Percentiles rank a stretch among this genome's conserved stretches.
phyloP scores from a whole-genome alignment of 805 yeast genomes.

The Spathaspora sp. region DNA sequence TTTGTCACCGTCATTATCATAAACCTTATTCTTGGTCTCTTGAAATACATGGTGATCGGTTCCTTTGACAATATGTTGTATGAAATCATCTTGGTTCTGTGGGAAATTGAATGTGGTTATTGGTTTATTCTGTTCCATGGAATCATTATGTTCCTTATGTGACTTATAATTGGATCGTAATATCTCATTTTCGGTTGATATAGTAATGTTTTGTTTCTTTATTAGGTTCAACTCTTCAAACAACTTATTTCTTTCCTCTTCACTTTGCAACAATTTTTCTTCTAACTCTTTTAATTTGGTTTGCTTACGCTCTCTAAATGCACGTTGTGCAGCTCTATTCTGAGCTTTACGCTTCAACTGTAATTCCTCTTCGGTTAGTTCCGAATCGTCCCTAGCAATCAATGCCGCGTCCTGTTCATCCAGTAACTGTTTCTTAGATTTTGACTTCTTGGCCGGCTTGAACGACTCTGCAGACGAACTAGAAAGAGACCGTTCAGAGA shows the following conservation, averaged over 20 bases:
- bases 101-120: conserved; percentile 31
- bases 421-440: conserved; percentile 22
- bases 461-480: neutral
- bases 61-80: conserved; percentile 24
- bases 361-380: conserved; percentile 38
- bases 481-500: neutral
- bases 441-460: conserved; percentile 2
- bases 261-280: conserved; percentile 53
- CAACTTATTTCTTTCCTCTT: conserved; percentile 47
- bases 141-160: neutral
- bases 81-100: conserved; percentile 29
- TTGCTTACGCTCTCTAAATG: conserved; percentile 80
- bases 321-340: conserved; percentile 84
- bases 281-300: conserved; percentile 66
- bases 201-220: conserved; percentile 51
- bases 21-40: conserved; percentile 25
- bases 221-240: conserved; percentile 47
- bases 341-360: conserved; percentile 67
- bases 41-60: conserved; percentile 18
- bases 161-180: conserved; percentile 22
- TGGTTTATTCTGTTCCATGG: neutral
- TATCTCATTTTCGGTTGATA: conserved; percentile 60
- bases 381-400: conserved; percentile 34
- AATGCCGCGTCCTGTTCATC: conserved; percentile 36
- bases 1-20: conserved; percentile 40